A percentile compares a stretch with the other conserved stretches of the same genome.
Evolutionary conservation across 169 alveolate genomes (phyloP).

Genomic region (Plasmodium gallinaceum): DNA sequence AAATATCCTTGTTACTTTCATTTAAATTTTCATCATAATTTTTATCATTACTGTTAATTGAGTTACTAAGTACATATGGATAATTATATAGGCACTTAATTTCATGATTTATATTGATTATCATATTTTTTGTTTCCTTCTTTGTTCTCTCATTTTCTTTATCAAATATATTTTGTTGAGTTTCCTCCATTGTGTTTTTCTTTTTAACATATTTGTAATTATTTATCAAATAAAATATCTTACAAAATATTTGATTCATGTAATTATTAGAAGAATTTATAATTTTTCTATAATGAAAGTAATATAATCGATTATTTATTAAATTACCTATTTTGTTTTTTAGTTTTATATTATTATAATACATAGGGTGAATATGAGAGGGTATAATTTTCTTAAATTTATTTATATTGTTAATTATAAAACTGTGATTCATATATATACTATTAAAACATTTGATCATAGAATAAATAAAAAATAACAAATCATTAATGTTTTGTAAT

Average conservation of each 20-base stretch:
- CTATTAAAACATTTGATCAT: slow-evolving; percentile 4
- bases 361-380: background rate
- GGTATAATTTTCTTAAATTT: background rate
- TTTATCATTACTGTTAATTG: background rate
- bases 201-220: background rate
- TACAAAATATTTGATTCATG: background rate
- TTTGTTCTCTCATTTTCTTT: background rate
- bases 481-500: background rate
- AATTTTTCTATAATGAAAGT: background rate
- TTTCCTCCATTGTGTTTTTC: background rate
- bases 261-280: background rate
- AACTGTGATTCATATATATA: slow-evolving; percentile 10
- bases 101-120: no score
- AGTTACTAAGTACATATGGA: background rate
- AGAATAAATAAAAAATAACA: background rate
- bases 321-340: background rate
- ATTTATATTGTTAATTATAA: slow-evolving; percentile 3
- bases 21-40: background rate
- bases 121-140: no score
- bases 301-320: background rate
- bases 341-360: background rate
- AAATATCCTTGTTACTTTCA: background rate
- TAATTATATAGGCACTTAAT: no score
- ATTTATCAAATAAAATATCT: background rate
- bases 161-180: background rate